Evolutionary conservation across 176 grass and related monocot species (phyloP).

Genomic region (Pontederia crassipes): DNA sequence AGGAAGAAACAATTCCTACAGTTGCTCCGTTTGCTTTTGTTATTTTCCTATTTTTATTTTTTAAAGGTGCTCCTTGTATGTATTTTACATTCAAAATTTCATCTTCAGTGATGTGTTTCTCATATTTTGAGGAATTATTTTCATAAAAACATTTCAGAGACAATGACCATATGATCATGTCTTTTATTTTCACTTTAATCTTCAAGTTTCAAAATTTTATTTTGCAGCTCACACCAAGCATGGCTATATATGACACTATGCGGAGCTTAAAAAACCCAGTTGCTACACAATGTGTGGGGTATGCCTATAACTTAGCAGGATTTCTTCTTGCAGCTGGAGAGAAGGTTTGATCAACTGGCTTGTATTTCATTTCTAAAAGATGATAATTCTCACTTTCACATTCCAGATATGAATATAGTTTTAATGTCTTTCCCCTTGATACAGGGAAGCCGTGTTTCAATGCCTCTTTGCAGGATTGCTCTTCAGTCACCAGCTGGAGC

Average conservation of each 20-base stretch:
- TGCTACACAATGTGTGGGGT: constrained; percentile 71
- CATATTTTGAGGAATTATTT: too few relatives aligned
- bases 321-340: constrained; percentile 95
- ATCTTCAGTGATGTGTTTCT: too few relatives aligned
- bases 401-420: background rate
- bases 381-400: background rate
- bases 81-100: too few relatives aligned
- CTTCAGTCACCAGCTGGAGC: constrained; percentile 87
- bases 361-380: background rate
- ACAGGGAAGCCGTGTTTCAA: constrained; percentile 62
- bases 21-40: too few relatives aligned
- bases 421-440: constrained; percentile 13
- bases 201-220: background rate
- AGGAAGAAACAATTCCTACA: too few relatives aligned
- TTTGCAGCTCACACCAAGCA: constrained; percentile 76
- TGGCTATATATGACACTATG: constrained; percentile 95
- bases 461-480: constrained; percentile 66
- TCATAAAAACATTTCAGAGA: too few relatives aligned
- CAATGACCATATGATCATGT: too few relatives aligned
- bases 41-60: too few relatives aligned
- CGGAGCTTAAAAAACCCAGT: constrained; percentile 67
- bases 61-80: too few relatives aligned
- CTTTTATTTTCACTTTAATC: background rate
- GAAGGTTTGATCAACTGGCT: constrained; percentile 34
- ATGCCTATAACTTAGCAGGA: constrained; percentile 79